These are phyloP conservation scores for Solanum sejunctum DNA, from an alignment of 257 asterid genomes.

Conservation along the genomic window DNA sequence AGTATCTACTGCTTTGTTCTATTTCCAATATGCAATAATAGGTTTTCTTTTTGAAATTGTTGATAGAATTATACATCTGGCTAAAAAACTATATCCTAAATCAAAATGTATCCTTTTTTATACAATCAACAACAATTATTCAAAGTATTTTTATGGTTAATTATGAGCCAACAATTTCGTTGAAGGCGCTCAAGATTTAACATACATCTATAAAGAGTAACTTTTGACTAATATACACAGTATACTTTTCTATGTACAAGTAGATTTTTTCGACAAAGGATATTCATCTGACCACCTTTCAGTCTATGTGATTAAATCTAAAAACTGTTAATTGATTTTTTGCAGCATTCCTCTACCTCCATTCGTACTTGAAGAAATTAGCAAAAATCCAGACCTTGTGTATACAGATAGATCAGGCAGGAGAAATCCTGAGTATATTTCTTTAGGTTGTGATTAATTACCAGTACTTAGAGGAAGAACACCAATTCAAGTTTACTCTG, in stretches of 20 bases:
- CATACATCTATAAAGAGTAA: not conserved
- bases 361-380: slow-evolving; percentile 94
- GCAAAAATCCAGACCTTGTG: slow-evolving; percentile 75
- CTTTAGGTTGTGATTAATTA: slow-evolving; percentile 73
- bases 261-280: not conserved
- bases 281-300: not conserved
- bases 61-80: not conserved
- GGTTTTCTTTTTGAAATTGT: not conserved
- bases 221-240: not conserved
- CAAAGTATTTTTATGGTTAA: not conserved
- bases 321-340: not conserved
- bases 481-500: slow-evolving; percentile 84
- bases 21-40: not conserved
- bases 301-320: not conserved
- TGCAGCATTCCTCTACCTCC: slow-evolving; percentile 92
- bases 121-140: not conserved
- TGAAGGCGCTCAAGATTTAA: not conserved
- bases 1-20: not conserved
- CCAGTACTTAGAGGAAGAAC: slow-evolving; percentile 88
- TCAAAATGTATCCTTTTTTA: not conserved
- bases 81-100: not conserved
- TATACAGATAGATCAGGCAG: slow-evolving; percentile 80
- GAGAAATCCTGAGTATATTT: slow-evolving; percentile 84
- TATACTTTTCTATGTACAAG: not conserved
- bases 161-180: not conserved